phyloP scores from a whole-genome alignment of 768 basidiomycete species.

The Dacryopinax spathularia region DNA sequence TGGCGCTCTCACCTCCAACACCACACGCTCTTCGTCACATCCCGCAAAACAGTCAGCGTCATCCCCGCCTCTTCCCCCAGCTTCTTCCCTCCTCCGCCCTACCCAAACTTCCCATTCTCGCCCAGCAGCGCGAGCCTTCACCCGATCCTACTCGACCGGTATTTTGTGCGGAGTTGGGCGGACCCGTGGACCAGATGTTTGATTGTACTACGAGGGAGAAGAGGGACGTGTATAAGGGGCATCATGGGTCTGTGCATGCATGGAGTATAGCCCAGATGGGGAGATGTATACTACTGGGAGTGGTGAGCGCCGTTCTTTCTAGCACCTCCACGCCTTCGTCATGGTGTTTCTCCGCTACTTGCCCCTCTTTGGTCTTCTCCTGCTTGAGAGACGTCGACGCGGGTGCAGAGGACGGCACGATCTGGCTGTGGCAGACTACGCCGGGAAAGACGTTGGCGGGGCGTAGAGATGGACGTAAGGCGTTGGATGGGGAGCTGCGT shows the following conservation, averaged over 20 bases:
- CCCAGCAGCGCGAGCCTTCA: conserved; percentile 93
- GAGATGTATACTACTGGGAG: conserved; percentile 96
- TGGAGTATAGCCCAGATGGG: conserved; percentile 88
- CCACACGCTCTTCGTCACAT: conserved; percentile 73
- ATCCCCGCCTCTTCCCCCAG: conserved; percentile 35
- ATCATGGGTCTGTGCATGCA: conserved; percentile 95
- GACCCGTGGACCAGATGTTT: conserved; percentile 96
- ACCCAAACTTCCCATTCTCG: conserved; percentile 47
- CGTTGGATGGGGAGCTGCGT: too few species aligned
- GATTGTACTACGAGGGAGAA: conserved; percentile 74
- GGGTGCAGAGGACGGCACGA: conserved; percentile 47
- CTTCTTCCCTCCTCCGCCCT: conserved; percentile 23
- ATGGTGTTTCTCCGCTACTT: too few species aligned
- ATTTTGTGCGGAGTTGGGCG: conserved; percentile 74
- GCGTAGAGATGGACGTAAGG: too few species aligned
- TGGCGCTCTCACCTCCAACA: conserved; percentile 81
- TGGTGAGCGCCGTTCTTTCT: conserved; percentile 40
- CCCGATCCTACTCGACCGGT: conserved; percentile 72
- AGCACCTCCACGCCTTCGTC: too few species aligned
- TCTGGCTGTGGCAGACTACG: conserved; percentile 90
- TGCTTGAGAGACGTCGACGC: conserved; percentile 8
- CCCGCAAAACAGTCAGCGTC: conserved; percentile 84
- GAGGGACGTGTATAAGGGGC: conserved; percentile 82
- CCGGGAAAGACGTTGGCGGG: conserved; percentile 82
- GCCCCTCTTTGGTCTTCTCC: not conserved